Evolutionary conservation across 495 filamentous ascomycete genomes (phyloP), one percentile per base, ranked within the genome.

Genomic region (Penicillium cataractarum): DNA sequence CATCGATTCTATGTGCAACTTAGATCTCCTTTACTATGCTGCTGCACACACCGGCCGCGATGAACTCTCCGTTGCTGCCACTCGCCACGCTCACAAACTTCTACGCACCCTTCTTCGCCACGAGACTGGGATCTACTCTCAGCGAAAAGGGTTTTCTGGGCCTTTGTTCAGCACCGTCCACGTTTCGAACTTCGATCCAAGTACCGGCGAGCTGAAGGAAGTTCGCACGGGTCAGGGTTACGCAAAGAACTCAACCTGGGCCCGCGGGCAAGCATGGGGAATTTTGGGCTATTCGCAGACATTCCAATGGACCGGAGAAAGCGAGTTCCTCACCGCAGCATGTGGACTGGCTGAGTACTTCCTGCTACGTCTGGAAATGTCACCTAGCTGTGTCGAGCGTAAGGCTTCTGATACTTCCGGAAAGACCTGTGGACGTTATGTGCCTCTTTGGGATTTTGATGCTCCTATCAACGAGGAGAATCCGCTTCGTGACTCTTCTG

Each of bases 1-100:
- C 52, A 77, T 82, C 52, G 80, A 81, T 62, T 79, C 75, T 56
- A 78, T 81, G 74, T 61, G 51, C 22, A 77, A 82, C 57, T 62
- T 81, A 6, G 78, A 78, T 31, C 56, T 82, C 19, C 67, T 82
- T 1, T 82, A 71, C 60, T 82, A 76, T 58, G 78, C 76, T 2
- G 67, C 77, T 2, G 60, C 72, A 17, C 71, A 79, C 32, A 68
- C 67, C 15, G 55, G 60, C 2, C 66, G 74, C 56, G 29, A 33
- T 13, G 52, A 42, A 1, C 68, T 78, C n/a, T 59, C 56, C 0
- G 51, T 62, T 6, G 73, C 79, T 8, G 78, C 79, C 3, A 73
- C 71, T 7, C 39, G 67, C 12, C 79, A 81, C 44, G 77, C 79
- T 2, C 67, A 65, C 13, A 65, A 65, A 3, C 63, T 75, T 0